Evolutionary conservation across 2,329 filamentous ascomycete genomes (phyloP).

Genomic region (Gaeumannomyces sp.): DNA sequence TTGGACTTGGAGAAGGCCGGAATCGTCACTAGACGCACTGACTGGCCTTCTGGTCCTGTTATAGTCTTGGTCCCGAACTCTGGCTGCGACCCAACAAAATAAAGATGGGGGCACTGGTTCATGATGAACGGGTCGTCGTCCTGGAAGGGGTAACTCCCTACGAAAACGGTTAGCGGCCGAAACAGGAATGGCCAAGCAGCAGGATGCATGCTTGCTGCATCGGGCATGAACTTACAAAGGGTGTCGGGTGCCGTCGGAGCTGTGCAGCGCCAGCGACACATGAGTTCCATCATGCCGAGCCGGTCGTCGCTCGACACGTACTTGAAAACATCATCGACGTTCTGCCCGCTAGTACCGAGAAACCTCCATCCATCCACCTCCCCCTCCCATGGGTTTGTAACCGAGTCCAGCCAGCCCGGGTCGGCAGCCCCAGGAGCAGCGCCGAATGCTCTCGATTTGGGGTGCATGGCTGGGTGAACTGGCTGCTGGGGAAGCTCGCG

Average conservation of each 20-base stretch:
- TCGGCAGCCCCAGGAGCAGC: constrained; percentile 31
- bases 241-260: constrained; percentile 96
- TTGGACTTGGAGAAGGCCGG: constrained; percentile 75
- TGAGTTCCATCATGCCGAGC: constrained; percentile 86
- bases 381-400: constrained; percentile 90
- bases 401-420: constrained; percentile 67
- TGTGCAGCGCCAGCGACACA: constrained; percentile 84
- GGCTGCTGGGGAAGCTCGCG: constrained; percentile 87
- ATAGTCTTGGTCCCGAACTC: constrained; percentile 68
- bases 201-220: neutral
- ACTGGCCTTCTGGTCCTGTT: constrained; percentile 59
- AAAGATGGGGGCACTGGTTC: constrained; percentile 79
- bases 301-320: constrained; percentile 76
- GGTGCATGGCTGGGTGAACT: constrained; percentile 89
- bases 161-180: constrained; percentile 5
- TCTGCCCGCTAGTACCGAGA: constrained; percentile 83
- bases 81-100: constrained; percentile 82
- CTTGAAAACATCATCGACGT: constrained; percentile 87
- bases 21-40: constrained; percentile 72
- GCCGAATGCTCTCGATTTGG: constrained; percentile 63
- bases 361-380: constrained; percentile 87
- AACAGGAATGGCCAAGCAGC: constrained; percentile 8
- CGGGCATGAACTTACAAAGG: constrained; percentile 59
- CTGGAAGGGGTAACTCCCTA: constrained; percentile 95
- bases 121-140: constrained; percentile 88